Evolutionary conservation across 2,329 filamentous ascomycete species (phyloP).

Genomic region (Colletotrichum tofieldiae): DNA sequence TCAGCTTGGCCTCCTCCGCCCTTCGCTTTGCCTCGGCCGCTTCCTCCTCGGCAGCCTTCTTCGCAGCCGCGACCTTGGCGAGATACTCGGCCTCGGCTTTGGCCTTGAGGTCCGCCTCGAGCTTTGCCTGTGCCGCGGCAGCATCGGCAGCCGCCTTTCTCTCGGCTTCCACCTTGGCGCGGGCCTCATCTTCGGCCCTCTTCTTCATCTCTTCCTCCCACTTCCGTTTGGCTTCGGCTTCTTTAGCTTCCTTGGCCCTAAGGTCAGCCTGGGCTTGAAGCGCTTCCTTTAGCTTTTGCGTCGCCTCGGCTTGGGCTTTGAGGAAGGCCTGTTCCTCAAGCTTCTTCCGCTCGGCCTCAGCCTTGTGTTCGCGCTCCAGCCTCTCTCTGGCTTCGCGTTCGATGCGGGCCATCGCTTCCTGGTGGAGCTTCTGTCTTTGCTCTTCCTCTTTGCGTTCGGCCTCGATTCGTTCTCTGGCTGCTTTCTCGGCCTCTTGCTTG

Average conservation of each 20-base stretch:
- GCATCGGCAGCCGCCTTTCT: conserved; percentile 57
- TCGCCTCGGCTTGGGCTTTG: conserved; percentile 59
- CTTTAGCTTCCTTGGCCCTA: conserved; percentile 49
- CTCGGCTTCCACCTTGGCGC: conserved; percentile 59
- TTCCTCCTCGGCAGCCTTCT: conserved; percentile 56
- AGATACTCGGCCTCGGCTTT: conserved; percentile 55
- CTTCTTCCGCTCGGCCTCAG: conserved; percentile 60
- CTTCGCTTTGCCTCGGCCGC: conserved; percentile 51
- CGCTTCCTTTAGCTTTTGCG: conserved; percentile 50
- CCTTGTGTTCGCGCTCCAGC: conserved; percentile 59
- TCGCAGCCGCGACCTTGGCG: conserved; percentile 57
- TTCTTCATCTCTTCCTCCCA: conserved; percentile 50
- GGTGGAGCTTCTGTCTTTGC: conserved; percentile 57
- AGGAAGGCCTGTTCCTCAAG: conserved; percentile 56
- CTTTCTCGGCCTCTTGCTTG: conserved; percentile 61
- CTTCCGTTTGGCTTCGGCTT: conserved; percentile 46
- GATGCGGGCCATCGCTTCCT: conserved; percentile 52
- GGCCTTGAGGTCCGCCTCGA: conserved; percentile 52
- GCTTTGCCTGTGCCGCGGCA: conserved; percentile 52
- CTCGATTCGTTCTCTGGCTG: conserved; percentile 62
- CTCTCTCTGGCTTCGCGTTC: conserved; percentile 53
- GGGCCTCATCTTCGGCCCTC: conserved; percentile 58
- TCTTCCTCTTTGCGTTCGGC: conserved; percentile 62
- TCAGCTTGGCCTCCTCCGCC: conserved; percentile 52
- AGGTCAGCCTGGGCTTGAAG: conserved; percentile 55